Conservation (phyloP, 2,329 filamentous ascomycete genomes). For the Penicillium sp. region DNA sequence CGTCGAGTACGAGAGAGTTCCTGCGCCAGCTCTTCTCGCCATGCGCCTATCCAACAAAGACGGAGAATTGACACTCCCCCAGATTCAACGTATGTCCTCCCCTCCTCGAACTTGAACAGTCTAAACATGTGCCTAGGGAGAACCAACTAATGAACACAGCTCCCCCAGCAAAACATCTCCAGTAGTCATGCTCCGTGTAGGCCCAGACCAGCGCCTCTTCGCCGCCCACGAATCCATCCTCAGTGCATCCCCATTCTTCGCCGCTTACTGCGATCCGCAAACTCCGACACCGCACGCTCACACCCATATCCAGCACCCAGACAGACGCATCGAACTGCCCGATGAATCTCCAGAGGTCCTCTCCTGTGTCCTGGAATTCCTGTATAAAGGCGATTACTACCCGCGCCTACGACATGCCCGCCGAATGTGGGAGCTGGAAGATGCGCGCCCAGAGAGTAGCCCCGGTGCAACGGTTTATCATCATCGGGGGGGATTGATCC, state of each 20-base stretch:
- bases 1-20: conserved; percentile 39
- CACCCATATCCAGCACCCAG: conserved; percentile 31
- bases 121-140: too few relatives aligned
- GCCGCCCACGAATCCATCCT: conserved; percentile 89
- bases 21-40: conserved; percentile 28
- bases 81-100: conserved; percentile 39
- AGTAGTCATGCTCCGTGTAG: conserved; percentile 80
- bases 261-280: conserved; percentile 64
- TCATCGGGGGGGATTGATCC: conserved; percentile 66
- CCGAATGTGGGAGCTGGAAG: conserved; percentile 82
- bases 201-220: conserved; percentile 83
- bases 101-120: too few relatives aligned
- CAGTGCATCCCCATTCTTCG: conserved; percentile 77
- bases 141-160: conserved; percentile 47
- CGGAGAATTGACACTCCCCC: conserved; percentile 37
- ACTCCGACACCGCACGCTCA: conserved; percentile 26
- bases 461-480: conserved; percentile 72
- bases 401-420: conserved; percentile 80
- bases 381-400: conserved; percentile 94
- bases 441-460: conserved; percentile 45
- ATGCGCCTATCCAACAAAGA: conserved; percentile 23
- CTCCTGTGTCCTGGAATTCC: conserved; percentile 84
- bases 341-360: conserved; percentile 90
- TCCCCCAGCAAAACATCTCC: conserved; percentile 65
- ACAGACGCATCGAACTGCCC: conserved; percentile 77